Conservation (phyloP, 1,139 yeast species). For the Candida gigantensis region DNA sequence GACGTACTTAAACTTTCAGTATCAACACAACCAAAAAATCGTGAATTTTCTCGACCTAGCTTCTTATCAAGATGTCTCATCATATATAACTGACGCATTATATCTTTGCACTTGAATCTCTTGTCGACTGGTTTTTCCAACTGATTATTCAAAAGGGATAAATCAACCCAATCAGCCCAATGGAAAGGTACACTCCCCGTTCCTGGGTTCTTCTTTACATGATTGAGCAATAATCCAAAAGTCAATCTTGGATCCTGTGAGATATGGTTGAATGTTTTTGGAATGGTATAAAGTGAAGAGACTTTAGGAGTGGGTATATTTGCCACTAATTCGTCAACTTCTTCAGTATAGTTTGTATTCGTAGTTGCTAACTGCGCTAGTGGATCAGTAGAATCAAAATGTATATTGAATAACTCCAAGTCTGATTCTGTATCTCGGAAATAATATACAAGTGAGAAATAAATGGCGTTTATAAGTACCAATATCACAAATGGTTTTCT, state of each 20-base stretch:
- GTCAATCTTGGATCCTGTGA: slow-evolving; percentile 13
- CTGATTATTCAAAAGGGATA: slow-evolving; percentile 37
- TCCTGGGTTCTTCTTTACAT: not conserved
- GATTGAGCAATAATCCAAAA: slow-evolving; percentile 9
- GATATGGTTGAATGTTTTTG: slow-evolving; percentile 2
- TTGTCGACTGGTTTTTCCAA: slow-evolving; percentile 23
- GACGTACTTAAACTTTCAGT: slow-evolving; percentile 18
- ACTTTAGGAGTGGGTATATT: slow-evolving; percentile 7
- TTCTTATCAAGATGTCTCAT: not conserved
- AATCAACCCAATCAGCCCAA: slow-evolving; percentile 29
- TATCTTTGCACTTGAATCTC: slow-evolving; percentile 21
- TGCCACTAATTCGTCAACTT: slow-evolving; percentile 8
- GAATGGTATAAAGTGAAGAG: slow-evolving; percentile 2
- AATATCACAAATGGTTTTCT: slow-evolving; percentile 9
- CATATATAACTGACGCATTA: slow-evolving; percentile 8
- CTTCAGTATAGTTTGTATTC: slow-evolving; percentile 10
- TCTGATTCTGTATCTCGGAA: not conserved
- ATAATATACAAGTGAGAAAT: slow-evolving; percentile 5
- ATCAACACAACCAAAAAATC: slow-evolving; percentile 18
- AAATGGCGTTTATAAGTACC: slow-evolving; percentile 8
- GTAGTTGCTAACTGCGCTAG: slow-evolving; percentile 11
- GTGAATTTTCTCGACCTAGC: slow-evolving; percentile 5
- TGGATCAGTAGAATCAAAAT: slow-evolving; percentile 5
- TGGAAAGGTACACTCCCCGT: slow-evolving; percentile 31
- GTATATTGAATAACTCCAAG: slow-evolving; percentile 3